Evolutionary conservation across 2,329 filamentous ascomycete species (phyloP).

Genomic region (Colletotrichum graminicola): DNA sequence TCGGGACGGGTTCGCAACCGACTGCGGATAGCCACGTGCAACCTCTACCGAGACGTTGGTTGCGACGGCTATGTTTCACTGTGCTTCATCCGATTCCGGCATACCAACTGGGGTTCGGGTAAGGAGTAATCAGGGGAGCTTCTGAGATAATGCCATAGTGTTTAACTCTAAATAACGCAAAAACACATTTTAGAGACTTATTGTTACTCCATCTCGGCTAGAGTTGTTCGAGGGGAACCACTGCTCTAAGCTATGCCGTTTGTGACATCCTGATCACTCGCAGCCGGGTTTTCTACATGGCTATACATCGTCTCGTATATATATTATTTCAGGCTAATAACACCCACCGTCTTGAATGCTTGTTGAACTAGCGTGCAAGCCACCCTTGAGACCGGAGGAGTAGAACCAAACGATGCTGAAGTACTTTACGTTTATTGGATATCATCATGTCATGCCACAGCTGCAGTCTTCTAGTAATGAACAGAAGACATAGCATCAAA

Average conservation of each 20-base stretch:
- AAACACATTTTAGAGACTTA: no score
- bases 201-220: no score
- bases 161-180: no score
- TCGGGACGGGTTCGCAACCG: neutral
- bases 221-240: no score
- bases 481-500: neutral
- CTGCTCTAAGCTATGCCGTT: no score
- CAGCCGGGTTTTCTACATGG: neutral
- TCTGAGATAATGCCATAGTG: no score
- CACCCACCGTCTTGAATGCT: neutral
- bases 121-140: no score
- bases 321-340: neutral
- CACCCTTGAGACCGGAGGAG: no score
- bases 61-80: neutral
- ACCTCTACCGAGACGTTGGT: constrained; percentile 28
- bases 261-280: neutral
- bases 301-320: neutral
- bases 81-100: no score
- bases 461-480: constrained; percentile 1
- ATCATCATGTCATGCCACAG: constrained; percentile 2
- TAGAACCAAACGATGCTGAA: neutral
- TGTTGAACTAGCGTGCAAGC: no score
- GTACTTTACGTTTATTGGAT: constrained; percentile 14
- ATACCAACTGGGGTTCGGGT: no score
- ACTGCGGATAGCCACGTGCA: neutral